Evolutionary conservation across 331 rosid species (phyloP), one percentile per base, ranked within the genome.

Genomic region (Rosa hybrid): DNA sequence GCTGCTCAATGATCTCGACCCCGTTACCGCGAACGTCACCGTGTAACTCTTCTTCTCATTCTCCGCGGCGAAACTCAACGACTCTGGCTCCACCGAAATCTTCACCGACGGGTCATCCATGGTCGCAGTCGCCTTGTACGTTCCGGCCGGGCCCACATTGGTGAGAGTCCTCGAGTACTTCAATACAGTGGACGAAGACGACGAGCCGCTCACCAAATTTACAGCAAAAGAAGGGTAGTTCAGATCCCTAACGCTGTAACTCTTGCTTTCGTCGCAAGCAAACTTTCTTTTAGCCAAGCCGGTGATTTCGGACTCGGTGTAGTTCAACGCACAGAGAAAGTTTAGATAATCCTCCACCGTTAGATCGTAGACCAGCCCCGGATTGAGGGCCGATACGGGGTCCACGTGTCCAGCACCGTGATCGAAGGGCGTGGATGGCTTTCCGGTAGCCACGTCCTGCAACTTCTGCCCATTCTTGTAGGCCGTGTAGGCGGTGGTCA

Each of bases 391-490:
- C 0, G 81, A 49, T 0, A 88, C 76, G 0, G 98, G 98, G 46
- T 92, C 83, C 74, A 89, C 97, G 62, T 94, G 97, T 50, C 98
- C 98, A 0, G 96, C 87, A 0, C 98, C 98, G 49, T 86, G 88
- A 27, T 86, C 97, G 30, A 86, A 92, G 12, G 96, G 91, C 0
- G 98, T 87, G 4, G 96, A 82, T 0, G 93, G 89, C 30, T 85
- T 88, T 0, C 84, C 89, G 1, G 86, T 89, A 1, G 86, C 81
- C 25, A 85, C 57, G 12, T 94, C 98, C 12, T 74, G 79, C 27
- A 94, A 7, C 7, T 59, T 73, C 2, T 81, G 6, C 1, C 92
- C 91, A 25, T 74, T 81, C 25, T 76, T 87, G 90, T 92, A 90
- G 53, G 80, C 38, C 0, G 89, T 76, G 77, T 94, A 94, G 42